Conservation (phyloP, 2,329 filamentous ascomycete genomes). For the Colletotrichum coccodes region DNA sequence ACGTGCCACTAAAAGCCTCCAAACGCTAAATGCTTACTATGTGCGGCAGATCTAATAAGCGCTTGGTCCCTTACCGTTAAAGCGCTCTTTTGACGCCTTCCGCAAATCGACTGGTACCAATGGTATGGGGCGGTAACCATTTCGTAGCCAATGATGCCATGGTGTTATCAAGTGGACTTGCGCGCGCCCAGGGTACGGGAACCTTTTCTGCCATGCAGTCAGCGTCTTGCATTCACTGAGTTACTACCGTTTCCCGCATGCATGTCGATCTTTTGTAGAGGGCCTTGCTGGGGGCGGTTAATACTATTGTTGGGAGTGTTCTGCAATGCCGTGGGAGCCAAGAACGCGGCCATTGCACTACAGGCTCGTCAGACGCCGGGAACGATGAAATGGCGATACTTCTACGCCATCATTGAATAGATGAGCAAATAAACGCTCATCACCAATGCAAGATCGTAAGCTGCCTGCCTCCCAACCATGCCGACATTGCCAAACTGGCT, state of each 20-base stretch:
- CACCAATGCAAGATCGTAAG: no score
- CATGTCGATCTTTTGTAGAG: neutral
- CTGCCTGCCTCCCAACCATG: no score
- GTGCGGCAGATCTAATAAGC: constrained; percentile 1
- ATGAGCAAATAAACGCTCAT: no score
- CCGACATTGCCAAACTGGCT: no score
- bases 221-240: neutral
- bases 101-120: neutral
- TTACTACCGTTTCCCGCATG: neutral
- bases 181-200: neutral
- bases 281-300: neutral
- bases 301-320: no score
- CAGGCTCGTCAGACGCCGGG: no score
- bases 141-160: neutral
- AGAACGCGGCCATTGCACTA: no score
- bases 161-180: no score
- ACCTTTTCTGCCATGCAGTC: neutral
- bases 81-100: neutral
- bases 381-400: no score
- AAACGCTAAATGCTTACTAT: neutral
- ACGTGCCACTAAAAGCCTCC: neutral
- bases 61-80: neutral
- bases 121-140: neutral
- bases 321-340: no score
- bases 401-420: no score